phyloP scores from a whole-genome alignment of 2,329 filamentous ascomycete species.

The Emergomyces pasteurianus region DNA sequence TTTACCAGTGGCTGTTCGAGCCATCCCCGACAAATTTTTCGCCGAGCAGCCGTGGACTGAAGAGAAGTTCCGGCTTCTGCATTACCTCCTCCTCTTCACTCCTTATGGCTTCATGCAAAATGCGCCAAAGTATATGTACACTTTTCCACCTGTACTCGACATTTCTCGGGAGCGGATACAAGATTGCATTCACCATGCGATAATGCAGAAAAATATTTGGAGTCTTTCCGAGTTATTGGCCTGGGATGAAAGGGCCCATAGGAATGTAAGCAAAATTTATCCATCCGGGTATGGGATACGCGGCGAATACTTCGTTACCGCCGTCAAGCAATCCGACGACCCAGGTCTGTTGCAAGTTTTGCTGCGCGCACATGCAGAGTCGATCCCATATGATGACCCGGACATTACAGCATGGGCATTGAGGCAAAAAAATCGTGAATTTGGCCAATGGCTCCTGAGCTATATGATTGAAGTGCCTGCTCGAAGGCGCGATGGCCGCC shows the following conservation, averaged over 20 bases:
- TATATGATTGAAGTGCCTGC: constrained; percentile 22
- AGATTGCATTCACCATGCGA: constrained; percentile 29
- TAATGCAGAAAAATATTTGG: constrained; percentile 20
- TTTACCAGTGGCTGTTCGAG: background rate
- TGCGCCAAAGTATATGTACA: background rate
- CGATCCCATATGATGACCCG: constrained; percentile 23
- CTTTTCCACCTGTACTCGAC: background rate
- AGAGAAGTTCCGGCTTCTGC: constrained; percentile 22
- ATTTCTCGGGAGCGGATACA: constrained; percentile 25
- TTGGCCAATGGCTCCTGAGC: constrained; percentile 26
- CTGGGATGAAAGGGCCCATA: constrained; percentile 23
- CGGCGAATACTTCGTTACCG: constrained; percentile 23
- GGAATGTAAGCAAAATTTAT: background rate
- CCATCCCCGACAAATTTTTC: constrained; percentile 21
- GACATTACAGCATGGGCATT: constrained; percentile 28
- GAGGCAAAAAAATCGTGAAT: constrained; percentile 10
- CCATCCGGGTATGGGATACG: background rate
- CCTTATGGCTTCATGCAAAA: background rate
- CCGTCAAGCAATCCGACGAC: constrained; percentile 17
- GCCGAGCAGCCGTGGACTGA: constrained; percentile 18
- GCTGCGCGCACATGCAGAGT: constrained; percentile 28
- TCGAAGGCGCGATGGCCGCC: background rate
- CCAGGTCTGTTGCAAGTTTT: constrained; percentile 21
- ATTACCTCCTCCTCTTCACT: constrained; percentile 21
- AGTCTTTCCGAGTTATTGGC: constrained; percentile 27